phyloP scores from a whole-genome alignment of 23 red algal species.

The Chondrus crispus region DNA sequence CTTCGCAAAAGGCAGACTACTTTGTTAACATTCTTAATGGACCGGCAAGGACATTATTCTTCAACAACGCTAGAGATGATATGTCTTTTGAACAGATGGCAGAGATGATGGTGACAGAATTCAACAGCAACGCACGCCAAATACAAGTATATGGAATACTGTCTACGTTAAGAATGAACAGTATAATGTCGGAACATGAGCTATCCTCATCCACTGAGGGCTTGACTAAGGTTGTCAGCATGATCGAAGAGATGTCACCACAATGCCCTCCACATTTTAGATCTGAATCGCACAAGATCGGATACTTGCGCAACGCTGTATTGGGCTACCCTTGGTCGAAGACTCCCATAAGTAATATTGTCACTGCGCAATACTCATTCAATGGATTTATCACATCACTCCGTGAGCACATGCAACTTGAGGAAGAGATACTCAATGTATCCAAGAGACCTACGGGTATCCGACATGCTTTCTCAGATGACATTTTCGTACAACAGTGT shows the following conservation, averaged over 20 bases:
- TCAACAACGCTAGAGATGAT: slow-evolving; percentile 33
- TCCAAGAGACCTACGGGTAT: too few relatives aligned
- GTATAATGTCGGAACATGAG: slow-evolving; percentile 39
- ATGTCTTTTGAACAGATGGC: slow-evolving; percentile 29
- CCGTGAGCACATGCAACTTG: slow-evolving; percentile 8
- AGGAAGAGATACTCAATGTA: too few relatives aligned
- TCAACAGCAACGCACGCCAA: slow-evolving; percentile 28
- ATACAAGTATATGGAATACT: background rate
- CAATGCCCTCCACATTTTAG: slow-evolving; percentile 25
- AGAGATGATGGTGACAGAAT: slow-evolving; percentile 1
- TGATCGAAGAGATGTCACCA: background rate
- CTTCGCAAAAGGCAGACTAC: slow-evolving; percentile 32
- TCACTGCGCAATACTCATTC: slow-evolving; percentile 16
- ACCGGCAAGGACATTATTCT: background rate
- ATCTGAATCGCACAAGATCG: slow-evolving; percentile 34
- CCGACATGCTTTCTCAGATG: too few relatives aligned
- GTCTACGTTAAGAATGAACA: slow-evolving; percentile 8
- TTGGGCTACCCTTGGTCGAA: slow-evolving; percentile 3
- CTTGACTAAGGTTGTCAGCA: background rate
- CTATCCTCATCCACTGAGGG: background rate
- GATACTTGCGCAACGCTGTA: slow-evolving; percentile 22
- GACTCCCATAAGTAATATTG: background rate
- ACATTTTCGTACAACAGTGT: background rate
- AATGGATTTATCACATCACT: slow-evolving; percentile 23
- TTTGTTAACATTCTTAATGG: slow-evolving; percentile 18